A percentile compares a stretch with the other conserved stretches of the same genome.
Evolutionary conservation across 2,329 filamentous ascomycete genomes (phyloP).

Genomic region (Beauveria medogensis): DNA sequence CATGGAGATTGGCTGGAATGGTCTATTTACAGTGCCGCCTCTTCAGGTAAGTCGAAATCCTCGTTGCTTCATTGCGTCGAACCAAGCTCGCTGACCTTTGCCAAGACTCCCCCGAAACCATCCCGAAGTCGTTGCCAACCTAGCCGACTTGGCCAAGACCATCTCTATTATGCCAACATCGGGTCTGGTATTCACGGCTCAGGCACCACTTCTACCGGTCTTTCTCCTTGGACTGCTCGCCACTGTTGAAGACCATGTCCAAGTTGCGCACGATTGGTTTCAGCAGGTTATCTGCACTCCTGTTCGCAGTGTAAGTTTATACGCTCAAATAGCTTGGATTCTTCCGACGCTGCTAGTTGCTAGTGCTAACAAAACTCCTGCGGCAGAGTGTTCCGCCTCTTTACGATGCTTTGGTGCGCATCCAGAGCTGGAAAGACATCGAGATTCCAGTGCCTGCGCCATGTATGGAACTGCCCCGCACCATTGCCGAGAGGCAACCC

Average conservation of each 20-base stretch:
- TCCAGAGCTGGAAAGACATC: constrained; percentile 28
- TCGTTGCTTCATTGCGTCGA: too few species aligned
- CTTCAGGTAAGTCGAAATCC: constrained; percentile 21
- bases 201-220: constrained; percentile 33
- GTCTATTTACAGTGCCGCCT: constrained; percentile 32
- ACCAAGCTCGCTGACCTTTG: neutral
- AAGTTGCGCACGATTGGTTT: constrained; percentile 28
- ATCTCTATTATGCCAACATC: constrained; percentile 34
- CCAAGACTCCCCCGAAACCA: constrained; percentile 31
- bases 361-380: constrained; percentile 10
- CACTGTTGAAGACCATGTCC: constrained; percentile 20
- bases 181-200: constrained; percentile 31
- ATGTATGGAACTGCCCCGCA: constrained; percentile 14
- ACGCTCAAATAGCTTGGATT: neutral
- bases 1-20: constrained; percentile 32
- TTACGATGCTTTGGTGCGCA: constrained; percentile 24
- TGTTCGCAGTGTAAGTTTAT: constrained; percentile 30
- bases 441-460: constrained; percentile 18
- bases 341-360: neutral
- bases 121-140: constrained; percentile 23
- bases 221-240: constrained; percentile 32
- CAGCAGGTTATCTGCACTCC: constrained; percentile 27
- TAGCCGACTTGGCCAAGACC: constrained; percentile 27
- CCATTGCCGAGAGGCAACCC: constrained; percentile 22
- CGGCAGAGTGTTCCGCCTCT: constrained; percentile 33